A percentile compares a stretch with the other conserved stretches of the same genome.
Evolutionary conservation across 192 early-diverging fungal genomes (phyloP).

Genomic region (Dispira simplex): DNA sequence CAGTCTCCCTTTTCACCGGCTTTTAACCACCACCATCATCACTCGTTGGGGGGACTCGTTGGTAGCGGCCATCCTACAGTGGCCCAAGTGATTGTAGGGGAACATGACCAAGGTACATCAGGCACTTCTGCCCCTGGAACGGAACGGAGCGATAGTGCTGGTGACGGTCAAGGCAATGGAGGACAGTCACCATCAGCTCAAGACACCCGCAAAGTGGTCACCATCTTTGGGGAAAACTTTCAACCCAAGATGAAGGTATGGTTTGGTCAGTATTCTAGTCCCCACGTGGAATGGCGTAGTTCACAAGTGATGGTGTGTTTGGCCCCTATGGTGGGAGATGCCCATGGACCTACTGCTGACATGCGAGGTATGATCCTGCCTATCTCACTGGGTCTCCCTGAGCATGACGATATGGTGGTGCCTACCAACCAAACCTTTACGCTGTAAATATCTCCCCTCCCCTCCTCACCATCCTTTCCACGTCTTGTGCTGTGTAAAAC

Average conservation of each 20-base stretch:
- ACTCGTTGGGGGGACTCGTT: background rate
- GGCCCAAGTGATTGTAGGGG: constrained; percentile 23
- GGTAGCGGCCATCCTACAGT: constrained; percentile 22
- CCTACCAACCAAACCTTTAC: background rate
- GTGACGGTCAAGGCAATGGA: constrained; percentile 5
- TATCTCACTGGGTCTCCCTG: background rate
- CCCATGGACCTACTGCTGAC: background rate
- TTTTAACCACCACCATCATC: background rate
- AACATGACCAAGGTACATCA: constrained; percentile 21
- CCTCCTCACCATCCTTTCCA: too few species aligned
- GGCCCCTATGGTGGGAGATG: background rate
- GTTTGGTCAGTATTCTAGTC: constrained; percentile 40
- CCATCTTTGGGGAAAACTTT: constrained; percentile 55
- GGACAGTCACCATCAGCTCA: constrained; percentile 12
- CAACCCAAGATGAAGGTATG: constrained; percentile 48
- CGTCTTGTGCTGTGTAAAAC: background rate
- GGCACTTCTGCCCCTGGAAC: constrained; percentile 12
- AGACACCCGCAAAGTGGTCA: constrained; percentile 26
- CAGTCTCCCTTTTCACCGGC: constrained; percentile 4
- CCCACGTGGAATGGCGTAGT: constrained; percentile 17
- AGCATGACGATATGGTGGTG: too few species aligned
- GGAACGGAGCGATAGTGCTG: constrained; percentile 11
- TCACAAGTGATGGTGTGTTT: constrained; percentile 1
- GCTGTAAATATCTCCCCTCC: background rate
- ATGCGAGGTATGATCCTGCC: background rate